These are phyloP conservation scores for Colletotrichum falcatum DNA, from an alignment of 2,329 filamentous ascomycete genomes.

Conservation along the genomic window DNA sequence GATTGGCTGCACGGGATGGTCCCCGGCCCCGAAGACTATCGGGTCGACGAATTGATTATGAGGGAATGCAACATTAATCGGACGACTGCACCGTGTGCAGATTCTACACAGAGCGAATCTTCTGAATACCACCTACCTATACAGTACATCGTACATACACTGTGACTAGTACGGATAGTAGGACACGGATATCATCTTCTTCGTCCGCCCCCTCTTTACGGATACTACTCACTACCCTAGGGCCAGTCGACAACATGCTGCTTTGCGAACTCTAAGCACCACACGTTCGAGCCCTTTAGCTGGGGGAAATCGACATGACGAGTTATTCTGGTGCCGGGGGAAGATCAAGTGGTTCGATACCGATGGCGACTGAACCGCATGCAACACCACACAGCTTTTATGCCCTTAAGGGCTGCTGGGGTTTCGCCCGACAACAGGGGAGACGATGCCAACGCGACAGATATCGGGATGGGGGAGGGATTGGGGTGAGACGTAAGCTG, in stretches of 20 bases:
- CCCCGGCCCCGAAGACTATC: conserved; percentile 4
- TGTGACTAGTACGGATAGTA: not conserved
- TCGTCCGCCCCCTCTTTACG: not conserved
- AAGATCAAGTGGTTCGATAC: not conserved
- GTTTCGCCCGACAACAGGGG: not conserved
- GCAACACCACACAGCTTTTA: not conserved
- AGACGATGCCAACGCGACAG: not conserved
- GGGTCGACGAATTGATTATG: conserved; percentile 24
- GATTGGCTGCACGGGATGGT: conserved; percentile 1
- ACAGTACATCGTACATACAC: no score
- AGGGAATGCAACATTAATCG: not conserved
- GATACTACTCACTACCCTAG: no score
- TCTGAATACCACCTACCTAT: not conserved
- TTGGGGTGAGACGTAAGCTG: conserved; percentile 4
- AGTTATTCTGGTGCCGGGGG: not conserved
- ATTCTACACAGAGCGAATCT: not conserved
- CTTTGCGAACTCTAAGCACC: not conserved
- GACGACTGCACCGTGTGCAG: not conserved
- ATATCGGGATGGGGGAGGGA: no score
- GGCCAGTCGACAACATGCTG: not conserved
- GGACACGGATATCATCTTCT: not conserved
- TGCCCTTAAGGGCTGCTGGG: not conserved
- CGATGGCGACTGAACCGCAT: not conserved
- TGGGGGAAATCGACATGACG: no score
- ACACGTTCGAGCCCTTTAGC: not conserved